Conservation (phyloP, 2,329 filamentous ascomycete species). For the Coniochaeta sp. region DNA sequence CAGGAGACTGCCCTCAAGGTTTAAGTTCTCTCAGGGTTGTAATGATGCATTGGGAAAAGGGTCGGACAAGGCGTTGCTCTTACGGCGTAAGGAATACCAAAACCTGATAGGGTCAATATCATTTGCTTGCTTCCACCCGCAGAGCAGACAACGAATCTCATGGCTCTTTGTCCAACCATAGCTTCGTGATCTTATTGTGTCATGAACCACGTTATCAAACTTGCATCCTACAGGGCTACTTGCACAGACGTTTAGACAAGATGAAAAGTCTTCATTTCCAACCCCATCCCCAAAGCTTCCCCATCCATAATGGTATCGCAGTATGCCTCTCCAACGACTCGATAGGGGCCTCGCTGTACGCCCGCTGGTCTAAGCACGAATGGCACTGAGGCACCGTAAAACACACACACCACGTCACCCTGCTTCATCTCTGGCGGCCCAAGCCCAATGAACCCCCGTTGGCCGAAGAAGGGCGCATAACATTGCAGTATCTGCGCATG, state of each 20-base stretch:
- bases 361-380: conserved; percentile 8
- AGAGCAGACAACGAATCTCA: conserved; percentile 1
- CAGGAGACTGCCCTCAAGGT: conserved; percentile 95
- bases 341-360: not conserved
- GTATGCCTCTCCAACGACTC: conserved; percentile 10
- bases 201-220: too few species aligned
- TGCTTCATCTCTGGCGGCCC: not conserved
- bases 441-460: conserved; percentile 7
- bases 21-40: conserved; percentile 41
- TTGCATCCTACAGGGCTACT: too few species aligned
- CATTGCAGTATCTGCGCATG: not conserved
- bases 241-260: not conserved
- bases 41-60: conserved; percentile 11
- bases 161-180: not conserved
- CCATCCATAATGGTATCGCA: conserved; percentile 12
- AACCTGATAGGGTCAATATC: conserved; percentile 16
- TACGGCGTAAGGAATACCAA: conserved; percentile 28
- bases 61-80: conserved; percentile 18
- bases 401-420: conserved; percentile 10
- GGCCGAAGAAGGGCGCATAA: conserved; percentile 7
- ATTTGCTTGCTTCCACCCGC: conserved; percentile 10
- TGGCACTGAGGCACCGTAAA: conserved; percentile 8
- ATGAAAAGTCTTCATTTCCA: not conserved
- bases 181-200: not conserved
- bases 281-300: conserved; percentile 5